These are phyloP conservation scores for Phoma herbarum DNA, from an alignment of 2,329 filamentous ascomycete genomes.

Conservation along the genomic window DNA sequence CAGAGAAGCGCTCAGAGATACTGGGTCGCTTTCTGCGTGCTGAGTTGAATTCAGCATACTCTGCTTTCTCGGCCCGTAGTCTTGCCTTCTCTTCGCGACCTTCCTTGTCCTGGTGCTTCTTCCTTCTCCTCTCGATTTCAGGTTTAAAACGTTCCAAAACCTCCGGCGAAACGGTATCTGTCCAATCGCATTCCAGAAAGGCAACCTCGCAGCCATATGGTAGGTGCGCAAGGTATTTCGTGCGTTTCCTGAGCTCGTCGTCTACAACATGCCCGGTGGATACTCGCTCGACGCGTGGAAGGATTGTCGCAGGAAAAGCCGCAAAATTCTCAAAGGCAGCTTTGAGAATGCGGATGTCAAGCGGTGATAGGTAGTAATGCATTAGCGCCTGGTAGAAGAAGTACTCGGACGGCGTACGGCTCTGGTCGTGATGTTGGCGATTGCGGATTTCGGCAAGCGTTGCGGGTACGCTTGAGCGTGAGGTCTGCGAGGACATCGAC, in stretches of 20 bases:
- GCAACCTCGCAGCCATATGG: slow-evolving; percentile 90
- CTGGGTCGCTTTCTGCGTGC: slow-evolving; percentile 68
- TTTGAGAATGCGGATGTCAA: slow-evolving; percentile 93
- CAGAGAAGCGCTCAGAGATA: slow-evolving; percentile 62
- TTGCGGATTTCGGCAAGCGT: slow-evolving; percentile 58
- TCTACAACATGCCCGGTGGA: slow-evolving; percentile 89
- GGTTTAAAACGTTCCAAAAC: slow-evolving; percentile 77
- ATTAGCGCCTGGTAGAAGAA: slow-evolving; percentile 89
- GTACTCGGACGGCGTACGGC: slow-evolving; percentile 65
- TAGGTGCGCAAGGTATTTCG: slow-evolving; percentile 87
- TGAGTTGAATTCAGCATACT: slow-evolving; percentile 75
- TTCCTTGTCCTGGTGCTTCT: slow-evolving; percentile 82
- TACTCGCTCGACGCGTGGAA: slow-evolving; percentile 88
- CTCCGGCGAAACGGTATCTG: slow-evolving; percentile 80
- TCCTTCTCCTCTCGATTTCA: slow-evolving; percentile 79
- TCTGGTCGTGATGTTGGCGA: slow-evolving; percentile 56
- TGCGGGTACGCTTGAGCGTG: slow-evolving; percentile 48
- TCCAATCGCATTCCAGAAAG: slow-evolving; percentile 95
- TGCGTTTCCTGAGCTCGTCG: slow-evolving; percentile 80
- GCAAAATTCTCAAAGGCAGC: slow-evolving; percentile 85
- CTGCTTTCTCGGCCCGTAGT: slow-evolving; percentile 79
- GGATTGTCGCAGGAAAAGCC: slow-evolving; percentile 81
- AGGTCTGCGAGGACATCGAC: slow-evolving; percentile 45
- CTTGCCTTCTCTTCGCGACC: slow-evolving; percentile 86
- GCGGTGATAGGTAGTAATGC: slow-evolving; percentile 87